Evolutionary conservation across 2,329 filamentous ascomycete genomes (phyloP).

Genomic region (Aspergillus novoparasiticus): DNA sequence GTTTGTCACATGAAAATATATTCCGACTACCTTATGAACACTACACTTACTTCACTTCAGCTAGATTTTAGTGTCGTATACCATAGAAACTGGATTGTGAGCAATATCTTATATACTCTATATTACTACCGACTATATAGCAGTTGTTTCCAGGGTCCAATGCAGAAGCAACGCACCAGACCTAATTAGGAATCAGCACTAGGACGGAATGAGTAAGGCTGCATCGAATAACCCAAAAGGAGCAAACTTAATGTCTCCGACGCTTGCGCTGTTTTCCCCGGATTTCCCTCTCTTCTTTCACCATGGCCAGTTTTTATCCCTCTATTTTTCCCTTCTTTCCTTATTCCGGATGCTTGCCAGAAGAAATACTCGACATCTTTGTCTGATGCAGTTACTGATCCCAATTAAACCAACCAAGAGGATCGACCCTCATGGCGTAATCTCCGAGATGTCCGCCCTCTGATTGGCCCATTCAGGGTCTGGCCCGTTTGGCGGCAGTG

Average conservation of each 20-base stretch:
- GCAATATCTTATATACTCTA: too few species aligned
- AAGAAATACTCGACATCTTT: not conserved
- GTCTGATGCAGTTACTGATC: not conserved
- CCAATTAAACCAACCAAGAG: not conserved
- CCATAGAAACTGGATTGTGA: too few species aligned
- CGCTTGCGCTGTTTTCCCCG: not conserved
- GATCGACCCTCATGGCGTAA: conserved; percentile 1
- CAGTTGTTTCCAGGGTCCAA: too few species aligned
- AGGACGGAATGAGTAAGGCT: not conserved
- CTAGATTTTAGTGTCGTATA: too few species aligned
- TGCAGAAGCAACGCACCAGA: not conserved
- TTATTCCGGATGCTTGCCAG: not conserved
- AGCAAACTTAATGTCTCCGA: not conserved
- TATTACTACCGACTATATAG: too few species aligned
- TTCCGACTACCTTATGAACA: too few species aligned
- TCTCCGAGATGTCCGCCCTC: not conserved
- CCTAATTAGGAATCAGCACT: not conserved
- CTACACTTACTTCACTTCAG: too few species aligned
- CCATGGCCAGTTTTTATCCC: too few species aligned
- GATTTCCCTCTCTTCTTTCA: not conserved
- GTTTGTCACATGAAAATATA: too few species aligned
- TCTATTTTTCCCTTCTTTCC: too few species aligned
- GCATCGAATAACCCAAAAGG: not conserved
- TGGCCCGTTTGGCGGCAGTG: not conserved
- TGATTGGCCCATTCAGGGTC: not conserved